Percentiles rank a stretch among this genome's conserved stretches.
phyloP scores from a whole-genome alignment of 129 eudicot species.

The Chrysanthemum seticuspe region DNA sequence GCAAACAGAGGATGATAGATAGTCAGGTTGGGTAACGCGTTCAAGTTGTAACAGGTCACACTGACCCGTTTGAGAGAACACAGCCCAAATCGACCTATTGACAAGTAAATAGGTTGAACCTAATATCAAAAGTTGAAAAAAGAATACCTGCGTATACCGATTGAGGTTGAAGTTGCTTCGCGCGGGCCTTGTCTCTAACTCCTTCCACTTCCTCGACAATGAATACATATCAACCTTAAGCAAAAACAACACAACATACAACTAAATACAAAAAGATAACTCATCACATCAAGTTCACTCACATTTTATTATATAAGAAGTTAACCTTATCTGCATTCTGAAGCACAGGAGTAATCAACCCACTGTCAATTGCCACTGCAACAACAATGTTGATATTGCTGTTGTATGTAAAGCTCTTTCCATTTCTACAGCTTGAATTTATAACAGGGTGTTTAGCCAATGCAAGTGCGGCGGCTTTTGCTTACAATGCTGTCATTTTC shows the following conservation, averaged over 20 bases:
- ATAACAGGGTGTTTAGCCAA: slow-evolving; percentile 75
- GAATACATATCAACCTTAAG: slow-evolving; percentile 81
- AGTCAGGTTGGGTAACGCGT: background rate
- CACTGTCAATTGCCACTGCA: slow-evolving; percentile 96
- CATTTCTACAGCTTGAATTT: slow-evolving; percentile 98
- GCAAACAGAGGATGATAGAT: background rate
- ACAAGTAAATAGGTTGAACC: background rate
- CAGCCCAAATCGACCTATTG: background rate
- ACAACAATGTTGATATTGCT: slow-evolving; percentile 87
- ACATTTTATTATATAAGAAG: background rate
- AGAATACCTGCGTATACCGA: slow-evolving; percentile 78
- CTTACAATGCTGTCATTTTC: slow-evolving; percentile 88
- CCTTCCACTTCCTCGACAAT: slow-evolving; percentile 96
- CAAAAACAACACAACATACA: slow-evolving; percentile 15
- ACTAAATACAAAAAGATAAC: background rate
- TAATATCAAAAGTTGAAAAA: slow-evolving; percentile 1
- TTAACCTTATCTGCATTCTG: slow-evolving; percentile 95
- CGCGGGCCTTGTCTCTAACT: slow-evolving; percentile 95
- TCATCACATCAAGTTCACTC: slow-evolving; percentile 19
- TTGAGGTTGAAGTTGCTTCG: slow-evolving; percentile 92
- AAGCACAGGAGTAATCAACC: slow-evolving; percentile 92
- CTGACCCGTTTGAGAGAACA: background rate
- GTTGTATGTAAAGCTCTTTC: slow-evolving; percentile 92
- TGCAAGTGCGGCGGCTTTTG: slow-evolving; percentile 97
- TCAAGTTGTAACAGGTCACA: background rate